phyloP scores from a whole-genome alignment of 768 basidiomycete genomes.

The Macrolepiota dolichaula region DNA sequence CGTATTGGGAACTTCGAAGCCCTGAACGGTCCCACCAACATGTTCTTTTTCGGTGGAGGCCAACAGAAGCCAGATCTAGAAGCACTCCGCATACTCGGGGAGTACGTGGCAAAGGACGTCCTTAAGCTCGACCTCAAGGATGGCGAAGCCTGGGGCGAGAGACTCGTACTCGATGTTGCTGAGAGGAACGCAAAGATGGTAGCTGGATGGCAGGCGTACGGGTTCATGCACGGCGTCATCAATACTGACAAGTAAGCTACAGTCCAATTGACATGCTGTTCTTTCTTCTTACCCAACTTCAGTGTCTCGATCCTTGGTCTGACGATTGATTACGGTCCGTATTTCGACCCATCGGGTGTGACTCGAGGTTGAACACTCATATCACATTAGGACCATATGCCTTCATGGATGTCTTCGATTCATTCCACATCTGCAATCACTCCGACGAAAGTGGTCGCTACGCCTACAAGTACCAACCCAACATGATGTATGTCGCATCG shows the following conservation, averaged over 20 bases:
- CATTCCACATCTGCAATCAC: slow-evolving; percentile 88
- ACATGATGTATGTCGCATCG: slow-evolving; percentile 60
- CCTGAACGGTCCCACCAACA: slow-evolving; percentile 62
- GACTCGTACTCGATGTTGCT: slow-evolving; percentile 74
- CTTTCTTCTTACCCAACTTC: slow-evolving; percentile 12
- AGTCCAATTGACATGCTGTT: background rate
- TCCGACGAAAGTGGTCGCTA: slow-evolving; percentile 77
- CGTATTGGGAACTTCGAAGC: slow-evolving; percentile 92
- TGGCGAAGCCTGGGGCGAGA: slow-evolving; percentile 64
- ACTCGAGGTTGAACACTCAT: background rate
- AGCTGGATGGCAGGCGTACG: slow-evolving; percentile 93
- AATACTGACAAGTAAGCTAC: slow-evolving; percentile 86
- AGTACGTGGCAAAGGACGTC: slow-evolving; percentile 69
- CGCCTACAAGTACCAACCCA: slow-evolving; percentile 74
- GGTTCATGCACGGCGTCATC: slow-evolving; percentile 95
- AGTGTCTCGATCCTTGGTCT: slow-evolving; percentile 74
- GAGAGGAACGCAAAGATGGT: slow-evolving; percentile 89
- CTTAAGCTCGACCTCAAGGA: slow-evolving; percentile 44
- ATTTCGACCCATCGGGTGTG: background rate
- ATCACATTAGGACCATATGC: slow-evolving; percentile 70
- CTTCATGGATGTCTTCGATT: slow-evolving; percentile 92
- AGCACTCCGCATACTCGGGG: slow-evolving; percentile 66
- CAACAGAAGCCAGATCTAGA: slow-evolving; percentile 76
- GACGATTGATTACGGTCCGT: slow-evolving; percentile 72
- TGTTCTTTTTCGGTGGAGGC: slow-evolving; percentile 73